Percentiles rank a stretch among this genome's conserved stretches.
Evolutionary conservation across 345 rosid species (phyloP).

Genomic region (Salix koriyanagi): DNA sequence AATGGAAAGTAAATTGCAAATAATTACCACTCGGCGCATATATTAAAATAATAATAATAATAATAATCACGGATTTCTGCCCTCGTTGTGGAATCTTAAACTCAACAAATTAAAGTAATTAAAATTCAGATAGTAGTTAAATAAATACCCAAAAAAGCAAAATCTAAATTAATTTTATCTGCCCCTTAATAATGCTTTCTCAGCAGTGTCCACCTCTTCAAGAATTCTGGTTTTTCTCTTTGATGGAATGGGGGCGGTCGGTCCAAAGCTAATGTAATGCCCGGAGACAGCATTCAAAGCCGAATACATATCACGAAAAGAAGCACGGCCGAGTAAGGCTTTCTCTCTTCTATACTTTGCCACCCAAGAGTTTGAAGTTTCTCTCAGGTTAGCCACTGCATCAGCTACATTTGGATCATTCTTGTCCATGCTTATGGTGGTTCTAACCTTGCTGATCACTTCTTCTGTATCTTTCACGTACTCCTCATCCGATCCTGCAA

Average conservation of each 20-base stretch:
- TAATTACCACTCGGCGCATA: no score
- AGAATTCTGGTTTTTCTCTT: conserved; percentile 85
- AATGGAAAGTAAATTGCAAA: no score
- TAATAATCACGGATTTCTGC: background rate
- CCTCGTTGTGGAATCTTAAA: background rate
- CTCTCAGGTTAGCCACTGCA: conserved; percentile 75
- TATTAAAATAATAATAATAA: no score
- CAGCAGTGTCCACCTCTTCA: conserved; percentile 89
- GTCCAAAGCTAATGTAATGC: conserved; percentile 93
- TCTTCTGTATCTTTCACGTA: conserved; percentile 72
- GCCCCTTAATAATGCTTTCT: conserved; percentile 75
- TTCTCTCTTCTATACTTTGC: conserved; percentile 95
- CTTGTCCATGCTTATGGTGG: conserved; percentile 63
- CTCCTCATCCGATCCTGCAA: conserved; percentile 58
- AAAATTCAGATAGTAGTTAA: background rate
- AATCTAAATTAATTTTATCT: conserved; percentile 29
- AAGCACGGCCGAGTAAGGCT: conserved; percentile 65
- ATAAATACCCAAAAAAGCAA: background rate
- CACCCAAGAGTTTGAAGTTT: conserved; percentile 80
- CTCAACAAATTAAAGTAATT: conserved; percentile 4
- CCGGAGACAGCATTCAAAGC: conserved; percentile 90
- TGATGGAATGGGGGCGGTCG: conserved; percentile 75
- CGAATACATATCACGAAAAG: conserved; percentile 80
- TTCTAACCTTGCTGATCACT: conserved; percentile 71
- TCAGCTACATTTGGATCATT: conserved; percentile 71